phyloP scores from a whole-genome alignment of 2,329 filamentous ascomycete species.

The Cladosporium velox region DNA sequence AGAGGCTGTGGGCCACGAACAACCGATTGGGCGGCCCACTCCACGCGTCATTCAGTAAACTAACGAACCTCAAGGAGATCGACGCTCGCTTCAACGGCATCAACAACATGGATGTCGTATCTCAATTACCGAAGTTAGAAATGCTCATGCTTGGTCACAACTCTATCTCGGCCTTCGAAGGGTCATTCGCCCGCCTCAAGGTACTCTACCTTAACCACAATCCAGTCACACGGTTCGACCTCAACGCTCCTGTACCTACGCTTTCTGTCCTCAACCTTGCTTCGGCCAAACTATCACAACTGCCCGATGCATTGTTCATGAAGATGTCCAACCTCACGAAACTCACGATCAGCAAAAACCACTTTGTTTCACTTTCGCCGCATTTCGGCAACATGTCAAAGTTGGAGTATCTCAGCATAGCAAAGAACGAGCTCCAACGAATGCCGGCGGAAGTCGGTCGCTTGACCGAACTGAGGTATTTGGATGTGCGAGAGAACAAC shows the following conservation, averaged over 20 bases:
- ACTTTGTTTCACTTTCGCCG: conserved; percentile 84
- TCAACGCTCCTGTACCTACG: conserved; percentile 74
- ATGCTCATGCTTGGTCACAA: conserved; percentile 91
- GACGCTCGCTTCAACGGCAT: conserved; percentile 94
- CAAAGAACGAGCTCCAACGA: conserved; percentile 83
- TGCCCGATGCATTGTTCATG: conserved; percentile 82
- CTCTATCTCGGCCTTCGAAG: conserved; percentile 83
- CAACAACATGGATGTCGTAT: conserved; percentile 82
- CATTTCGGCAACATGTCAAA: conserved; percentile 81
- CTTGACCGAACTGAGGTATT: conserved; percentile 76
- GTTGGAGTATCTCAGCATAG: conserved; percentile 90
- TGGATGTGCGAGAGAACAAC: conserved; percentile 94
- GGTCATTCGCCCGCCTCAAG: conserved; percentile 81
- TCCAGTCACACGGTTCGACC: conserved; percentile 89
- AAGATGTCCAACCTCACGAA: conserved; percentile 86
- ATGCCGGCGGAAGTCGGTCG: conserved; percentile 87
- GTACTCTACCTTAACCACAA: conserved; percentile 91
- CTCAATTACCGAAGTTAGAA: conserved; percentile 81
- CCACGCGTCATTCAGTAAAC: conserved; percentile 66
- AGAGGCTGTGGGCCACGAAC: conserved; percentile 93
- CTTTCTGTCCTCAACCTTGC: conserved; percentile 86
- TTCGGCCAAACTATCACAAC: conserved; percentile 84
- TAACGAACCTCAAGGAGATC: conserved; percentile 80
- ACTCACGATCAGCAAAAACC: conserved; percentile 89
- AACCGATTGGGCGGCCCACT: conserved; percentile 80